phyloP scores from a whole-genome alignment of 2,329 filamentous ascomycete species.

The Exophiala sp. region DNA sequence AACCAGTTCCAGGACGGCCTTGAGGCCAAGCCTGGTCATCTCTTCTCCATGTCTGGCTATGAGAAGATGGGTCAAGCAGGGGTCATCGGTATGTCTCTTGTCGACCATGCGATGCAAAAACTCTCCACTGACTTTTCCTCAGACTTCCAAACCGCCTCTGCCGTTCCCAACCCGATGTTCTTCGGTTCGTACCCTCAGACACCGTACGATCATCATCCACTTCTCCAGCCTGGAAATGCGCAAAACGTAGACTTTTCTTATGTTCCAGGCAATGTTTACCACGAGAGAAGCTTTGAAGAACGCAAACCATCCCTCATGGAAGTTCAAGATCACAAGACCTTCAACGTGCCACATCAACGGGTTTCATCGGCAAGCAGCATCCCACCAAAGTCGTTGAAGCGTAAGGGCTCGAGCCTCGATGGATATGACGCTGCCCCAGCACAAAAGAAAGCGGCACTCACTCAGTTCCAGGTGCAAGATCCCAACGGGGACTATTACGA shows the following conservation, averaged over 20 bases:
- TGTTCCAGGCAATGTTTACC: slow-evolving; percentile 7
- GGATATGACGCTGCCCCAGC: slow-evolving; percentile 47
- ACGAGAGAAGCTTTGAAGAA: slow-evolving; percentile 12
- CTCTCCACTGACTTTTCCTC: background rate
- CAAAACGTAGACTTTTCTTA: slow-evolving; percentile 19
- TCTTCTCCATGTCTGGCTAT: slow-evolving; percentile 78
- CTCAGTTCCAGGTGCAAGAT: slow-evolving; percentile 46
- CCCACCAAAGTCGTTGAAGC: slow-evolving; percentile 14
- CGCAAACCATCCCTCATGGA: slow-evolving; percentile 4
- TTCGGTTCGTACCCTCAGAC: slow-evolving; percentile 36
- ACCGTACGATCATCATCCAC: slow-evolving; percentile 21
- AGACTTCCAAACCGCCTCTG: slow-evolving; percentile 14
- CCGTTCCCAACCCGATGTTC: slow-evolving; percentile 17
- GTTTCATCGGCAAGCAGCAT: slow-evolving; percentile 11
- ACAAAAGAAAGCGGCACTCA: slow-evolving; percentile 46
- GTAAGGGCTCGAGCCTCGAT: slow-evolving; percentile 38
- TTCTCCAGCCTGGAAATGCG: slow-evolving; percentile 19
- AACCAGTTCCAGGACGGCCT: slow-evolving; percentile 49
- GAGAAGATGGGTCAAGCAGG: slow-evolving; percentile 66
- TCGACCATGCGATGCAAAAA: background rate
- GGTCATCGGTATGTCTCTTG: slow-evolving; percentile 14
- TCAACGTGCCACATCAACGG: slow-evolving; percentile 11
- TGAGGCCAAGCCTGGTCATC: slow-evolving; percentile 56
- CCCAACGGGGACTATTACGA: slow-evolving; percentile 53
- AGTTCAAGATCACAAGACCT: slow-evolving; percentile 6